Evolutionary conservation across 495 filamentous ascomycete genomes (phyloP).

Genomic region (Oleoguttula mirabilis): DNA sequence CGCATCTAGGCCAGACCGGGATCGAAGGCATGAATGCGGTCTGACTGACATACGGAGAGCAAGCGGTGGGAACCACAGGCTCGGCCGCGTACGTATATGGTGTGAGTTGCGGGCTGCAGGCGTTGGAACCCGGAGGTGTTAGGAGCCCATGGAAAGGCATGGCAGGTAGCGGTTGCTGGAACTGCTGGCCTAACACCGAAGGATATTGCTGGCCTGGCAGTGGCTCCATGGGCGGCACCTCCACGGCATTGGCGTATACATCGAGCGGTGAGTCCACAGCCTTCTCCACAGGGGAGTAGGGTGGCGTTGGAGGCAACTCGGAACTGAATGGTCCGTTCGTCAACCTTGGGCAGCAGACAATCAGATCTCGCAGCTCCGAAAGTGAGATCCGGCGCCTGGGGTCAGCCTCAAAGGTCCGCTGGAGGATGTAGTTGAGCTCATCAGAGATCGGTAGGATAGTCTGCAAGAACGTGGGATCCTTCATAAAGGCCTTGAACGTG

Average conservation of each 20-base stretch:
- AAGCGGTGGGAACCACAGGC: slow-evolving; percentile 1
- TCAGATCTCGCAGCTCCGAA: slow-evolving; percentile 63
- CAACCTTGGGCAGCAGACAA: slow-evolving; percentile 64
- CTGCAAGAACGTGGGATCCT: slow-evolving; percentile 76
- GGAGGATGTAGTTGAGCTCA: slow-evolving; percentile 80
- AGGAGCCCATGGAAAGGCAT: background rate
- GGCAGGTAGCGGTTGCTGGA: background rate
- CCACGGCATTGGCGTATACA: too few species aligned
- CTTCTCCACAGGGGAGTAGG: slow-evolving; percentile 10
- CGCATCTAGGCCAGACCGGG: slow-evolving; percentile 7
- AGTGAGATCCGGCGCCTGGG: slow-evolving; percentile 78
- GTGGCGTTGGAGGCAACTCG: slow-evolving; percentile 20
- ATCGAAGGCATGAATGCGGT: background rate
- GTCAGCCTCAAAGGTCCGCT: slow-evolving; percentile 79
- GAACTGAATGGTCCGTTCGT: slow-evolving; percentile 35
- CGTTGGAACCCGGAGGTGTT: slow-evolving; percentile 1
- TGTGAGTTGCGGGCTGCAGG: slow-evolving; percentile 4
- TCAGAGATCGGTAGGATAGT: slow-evolving; percentile 85
- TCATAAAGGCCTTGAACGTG: slow-evolving; percentile 84
- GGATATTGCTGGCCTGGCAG: slow-evolving; percentile 16
- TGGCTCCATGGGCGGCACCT: slow-evolving; percentile 14
- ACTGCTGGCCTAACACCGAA: background rate
- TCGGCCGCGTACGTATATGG: slow-evolving; percentile 11
- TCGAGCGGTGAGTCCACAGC: background rate
- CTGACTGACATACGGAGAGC: slow-evolving; percentile 2